Evolutionary conservation across 2,329 filamentous ascomycete genomes (phyloP), one percentile per base, ranked within the genome.

Genomic region (Hypoxylon sp.): DNA sequence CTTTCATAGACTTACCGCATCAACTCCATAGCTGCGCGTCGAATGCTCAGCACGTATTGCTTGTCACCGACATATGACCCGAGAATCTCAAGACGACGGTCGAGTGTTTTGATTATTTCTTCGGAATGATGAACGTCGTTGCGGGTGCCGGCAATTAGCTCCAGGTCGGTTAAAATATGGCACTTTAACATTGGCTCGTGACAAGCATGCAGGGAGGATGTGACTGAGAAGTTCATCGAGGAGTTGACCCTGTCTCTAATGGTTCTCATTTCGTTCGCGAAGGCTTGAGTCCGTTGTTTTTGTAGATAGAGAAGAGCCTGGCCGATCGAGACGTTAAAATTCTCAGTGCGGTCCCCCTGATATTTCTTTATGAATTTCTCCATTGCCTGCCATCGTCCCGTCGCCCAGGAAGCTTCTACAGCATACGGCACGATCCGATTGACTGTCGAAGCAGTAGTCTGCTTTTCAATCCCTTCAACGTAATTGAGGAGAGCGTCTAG

Each of bases 61-160:
- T 99, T 99, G 75, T 99, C 94, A 54, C 89, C 87, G 37, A 94
- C 89, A 72, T 95, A 97, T 1, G 93, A 92, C 0, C 96, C 95
- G 2, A 99, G 82, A 1, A 96, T 85, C 69, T 94, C 91, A n/a
- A 99, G 80, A n/a, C 95, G 89, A 47, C 90, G 87, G 64, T 91
- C 85, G 4, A 97, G 76, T 20, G 84, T 83, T 52, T 84, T 81
- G 6, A 90, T 75, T 49, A 79, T 77, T 43, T 77, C 77, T 48
- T 79, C 74, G 54, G 82, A 71, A 32, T 78, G 75, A 43, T 74
- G 70, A 19, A 79, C 78, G 47, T 82, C 79, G 8, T 77, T 70
- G 30, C 81, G 79, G 20, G 78, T 76, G 44, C 81, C 80, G 56
- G 87, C 85, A 68, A 97, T 89, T 46, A 91, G 85, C 75, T 97